Evolutionary conservation across 495 filamentous ascomycete species (phyloP).

Genomic region (Neurospora sp.): DNA sequence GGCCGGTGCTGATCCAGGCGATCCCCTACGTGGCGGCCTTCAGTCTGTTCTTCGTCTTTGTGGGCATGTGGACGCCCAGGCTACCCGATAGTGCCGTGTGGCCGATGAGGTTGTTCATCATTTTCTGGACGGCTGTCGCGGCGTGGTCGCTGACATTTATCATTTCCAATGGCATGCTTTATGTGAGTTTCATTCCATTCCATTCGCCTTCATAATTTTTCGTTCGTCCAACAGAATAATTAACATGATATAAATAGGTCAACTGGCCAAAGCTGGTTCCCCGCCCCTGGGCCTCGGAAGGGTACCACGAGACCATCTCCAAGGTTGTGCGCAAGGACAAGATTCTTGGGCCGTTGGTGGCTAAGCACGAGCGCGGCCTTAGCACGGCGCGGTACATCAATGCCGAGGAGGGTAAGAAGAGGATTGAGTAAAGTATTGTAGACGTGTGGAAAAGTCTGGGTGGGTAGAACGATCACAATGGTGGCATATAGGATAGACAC

Average conservation of each 20-base stretch:
- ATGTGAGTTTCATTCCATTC: constrained; percentile 48
- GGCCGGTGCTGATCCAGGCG: constrained; percentile 76
- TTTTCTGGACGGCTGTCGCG: constrained; percentile 62
- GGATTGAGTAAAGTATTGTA: constrained; percentile 55
- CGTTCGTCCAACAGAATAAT: not conserved
- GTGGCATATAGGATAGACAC: not conserved
- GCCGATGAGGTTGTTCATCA: constrained; percentile 65
- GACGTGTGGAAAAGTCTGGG: not conserved
- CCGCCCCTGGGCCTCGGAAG: constrained; percentile 71
- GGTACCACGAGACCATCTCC: constrained; percentile 75
- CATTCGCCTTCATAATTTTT: not conserved
- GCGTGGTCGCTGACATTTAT: constrained; percentile 67
- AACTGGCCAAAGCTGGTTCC: constrained; percentile 96
- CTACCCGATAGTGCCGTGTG: constrained; percentile 58
- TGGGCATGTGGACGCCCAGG: constrained; percentile 62
- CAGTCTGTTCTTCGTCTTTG: constrained; percentile 74
- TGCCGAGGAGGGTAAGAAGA: constrained; percentile 93
- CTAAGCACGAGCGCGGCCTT: constrained; percentile 62
- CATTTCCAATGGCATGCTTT: constrained; percentile 73
- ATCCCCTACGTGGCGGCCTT: constrained; percentile 85
- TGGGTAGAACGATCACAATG: not conserved
- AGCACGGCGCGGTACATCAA: constrained; percentile 70
- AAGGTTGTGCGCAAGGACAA: constrained; percentile 60
- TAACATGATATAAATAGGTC: constrained; percentile 47
- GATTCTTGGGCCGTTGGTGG: constrained; percentile 61